A percentile compares a stretch with the other conserved stretches of the same genome.
Conservation (phyloP, 2,329 filamentous ascomycete species). For the Penicillium sp. region DNA sequence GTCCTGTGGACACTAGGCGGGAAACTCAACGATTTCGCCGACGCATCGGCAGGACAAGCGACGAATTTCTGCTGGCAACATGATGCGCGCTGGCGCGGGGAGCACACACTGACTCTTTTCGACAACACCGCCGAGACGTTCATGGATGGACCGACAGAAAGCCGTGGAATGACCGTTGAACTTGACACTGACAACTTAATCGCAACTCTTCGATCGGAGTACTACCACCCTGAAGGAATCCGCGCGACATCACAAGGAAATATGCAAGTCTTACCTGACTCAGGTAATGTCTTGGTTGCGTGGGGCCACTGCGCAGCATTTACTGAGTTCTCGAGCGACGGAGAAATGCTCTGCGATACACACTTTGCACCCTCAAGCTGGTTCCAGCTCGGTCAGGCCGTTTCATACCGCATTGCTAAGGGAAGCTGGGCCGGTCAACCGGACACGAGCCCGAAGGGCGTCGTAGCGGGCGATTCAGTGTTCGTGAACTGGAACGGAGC, state of each 20-base stretch:
- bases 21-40: slow-evolving; percentile 46
- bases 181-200: slow-evolving; percentile 43
- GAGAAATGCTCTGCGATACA: slow-evolving; percentile 54
- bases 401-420: slow-evolving; percentile 59
- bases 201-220: slow-evolving; percentile 41
- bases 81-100: slow-evolving; percentile 44
- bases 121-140: slow-evolving; percentile 36
- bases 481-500: slow-evolving; percentile 52
- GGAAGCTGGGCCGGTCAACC: slow-evolving; percentile 56
- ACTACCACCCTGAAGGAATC: slow-evolving; percentile 40
- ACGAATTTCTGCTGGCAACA: slow-evolving; percentile 49
- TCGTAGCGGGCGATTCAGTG: slow-evolving; percentile 29
- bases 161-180: slow-evolving; percentile 47
- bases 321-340: slow-evolving; percentile 53
- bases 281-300: slow-evolving; percentile 50
- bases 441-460: slow-evolving; percentile 30
- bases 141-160: slow-evolving; percentile 27
- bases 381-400: slow-evolving; percentile 39
- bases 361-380: slow-evolving; percentile 45
- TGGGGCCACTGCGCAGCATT: slow-evolving; percentile 54
- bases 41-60: slow-evolving; percentile 46
- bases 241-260: slow-evolving; percentile 44
- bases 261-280: slow-evolving; percentile 41
- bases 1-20: slow-evolving; percentile 59
- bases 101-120: slow-evolving; percentile 37